Evolutionary conservation across 768 basidiomycete genomes (phyloP).

Genomic region (Calocybe cyanea): DNA sequence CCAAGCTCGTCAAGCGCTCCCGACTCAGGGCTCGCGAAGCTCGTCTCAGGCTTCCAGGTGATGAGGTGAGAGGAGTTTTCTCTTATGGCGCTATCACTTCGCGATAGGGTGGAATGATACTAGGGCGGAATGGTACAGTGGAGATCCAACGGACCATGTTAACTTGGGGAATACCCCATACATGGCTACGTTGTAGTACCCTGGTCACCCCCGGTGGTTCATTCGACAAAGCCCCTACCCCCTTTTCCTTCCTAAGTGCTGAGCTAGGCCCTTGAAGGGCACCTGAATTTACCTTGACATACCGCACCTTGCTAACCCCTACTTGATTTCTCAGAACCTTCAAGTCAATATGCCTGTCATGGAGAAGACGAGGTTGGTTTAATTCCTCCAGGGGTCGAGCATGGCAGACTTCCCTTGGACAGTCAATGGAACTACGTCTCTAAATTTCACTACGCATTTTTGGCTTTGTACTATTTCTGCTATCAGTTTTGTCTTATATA

Average conservation of each 20-base stretch:
- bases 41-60: constrained; percentile 40
- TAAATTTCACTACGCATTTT: too few species aligned
- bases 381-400: not conserved
- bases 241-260: not conserved
- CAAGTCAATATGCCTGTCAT: constrained; percentile 11
- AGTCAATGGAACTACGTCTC: too few species aligned
- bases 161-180: constrained; percentile 10
- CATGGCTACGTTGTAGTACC: constrained; percentile 22
- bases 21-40: constrained; percentile 34
- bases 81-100: constrained; percentile 36
- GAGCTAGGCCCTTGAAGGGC: too few species aligned
- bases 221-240: not conserved
- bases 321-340: constrained; percentile 6
- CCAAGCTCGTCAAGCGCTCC: constrained; percentile 35
- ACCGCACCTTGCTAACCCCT: not conserved
- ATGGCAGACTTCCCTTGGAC: too few species aligned
- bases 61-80: constrained; percentile 45
- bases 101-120: too few species aligned
- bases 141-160: constrained; percentile 4
- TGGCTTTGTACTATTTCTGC: too few species aligned
- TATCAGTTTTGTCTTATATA: too few species aligned
- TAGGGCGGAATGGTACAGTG: constrained; percentile 15
- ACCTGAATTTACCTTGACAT: not conserved
- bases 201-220: constrained; percentile 34
- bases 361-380: constrained; percentile 15